Conservation (phyloP, 2,329 filamentous ascomycete genomes). For the Venturia effusa region DNA sequence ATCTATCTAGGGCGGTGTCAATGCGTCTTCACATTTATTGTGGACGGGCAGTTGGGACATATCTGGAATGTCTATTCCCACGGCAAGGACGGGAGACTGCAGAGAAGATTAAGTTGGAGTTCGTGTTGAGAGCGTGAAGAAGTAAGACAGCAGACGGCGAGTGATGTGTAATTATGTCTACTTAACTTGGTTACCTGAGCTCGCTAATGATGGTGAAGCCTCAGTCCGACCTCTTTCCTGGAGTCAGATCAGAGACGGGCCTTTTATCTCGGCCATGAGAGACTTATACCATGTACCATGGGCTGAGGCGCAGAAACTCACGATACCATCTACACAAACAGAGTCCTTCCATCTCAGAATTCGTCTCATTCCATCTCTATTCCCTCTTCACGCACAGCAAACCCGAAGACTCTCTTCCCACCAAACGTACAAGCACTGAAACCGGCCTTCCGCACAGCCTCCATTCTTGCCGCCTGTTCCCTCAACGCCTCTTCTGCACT, state of each 20-base stretch:
- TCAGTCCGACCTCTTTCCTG: neutral
- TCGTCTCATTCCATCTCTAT: neutral
- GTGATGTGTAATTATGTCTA: neutral
- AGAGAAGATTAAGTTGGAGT: neutral
- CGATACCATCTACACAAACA: neutral
- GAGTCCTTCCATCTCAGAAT: neutral
- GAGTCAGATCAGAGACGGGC: neutral
- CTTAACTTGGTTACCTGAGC: neutral
- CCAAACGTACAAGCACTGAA: slow-evolving; percentile 18
- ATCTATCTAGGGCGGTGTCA: too few species aligned
- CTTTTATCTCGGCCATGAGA: neutral
- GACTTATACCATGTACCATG: too few species aligned
- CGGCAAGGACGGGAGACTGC: neutral
- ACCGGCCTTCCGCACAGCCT: slow-evolving; percentile 24
- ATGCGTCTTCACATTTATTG: too few species aligned
- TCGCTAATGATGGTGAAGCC: neutral
- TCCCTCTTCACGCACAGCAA: neutral
- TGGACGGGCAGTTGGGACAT: too few species aligned
- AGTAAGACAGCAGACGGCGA: neutral
- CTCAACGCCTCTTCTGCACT: slow-evolving; percentile 27
- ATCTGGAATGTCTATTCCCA: neutral
- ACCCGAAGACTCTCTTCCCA: neutral
- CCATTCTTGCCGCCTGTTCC: slow-evolving; percentile 25
- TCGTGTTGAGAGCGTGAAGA: neutral
- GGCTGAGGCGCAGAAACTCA: neutral